Conservation (phyloP, 163 green algal genomes). For the Chlamydomonas reinhardtii region DNA sequence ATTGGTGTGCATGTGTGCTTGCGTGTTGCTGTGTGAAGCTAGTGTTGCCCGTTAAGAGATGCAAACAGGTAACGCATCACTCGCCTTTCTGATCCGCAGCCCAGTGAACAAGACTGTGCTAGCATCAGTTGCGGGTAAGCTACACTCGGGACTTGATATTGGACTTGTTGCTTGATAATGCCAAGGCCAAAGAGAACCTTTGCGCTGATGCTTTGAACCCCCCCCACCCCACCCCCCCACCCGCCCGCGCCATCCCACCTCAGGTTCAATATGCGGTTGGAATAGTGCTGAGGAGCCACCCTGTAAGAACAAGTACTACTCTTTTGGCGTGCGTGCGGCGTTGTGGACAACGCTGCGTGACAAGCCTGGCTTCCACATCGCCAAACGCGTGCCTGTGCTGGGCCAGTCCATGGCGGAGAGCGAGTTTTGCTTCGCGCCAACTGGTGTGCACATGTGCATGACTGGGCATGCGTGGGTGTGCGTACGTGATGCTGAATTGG, state of each 20-base stretch:
- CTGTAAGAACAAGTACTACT: slow-evolving; percentile 35
- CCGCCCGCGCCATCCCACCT: background rate
- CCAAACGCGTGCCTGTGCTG: slow-evolving; percentile 26
- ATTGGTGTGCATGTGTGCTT: too few species aligned
- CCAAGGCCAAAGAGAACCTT: too few species aligned
- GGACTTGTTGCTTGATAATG: too few species aligned
- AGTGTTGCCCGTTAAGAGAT: too few species aligned
- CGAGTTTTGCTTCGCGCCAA: slow-evolving; percentile 49
- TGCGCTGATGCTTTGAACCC: background rate
- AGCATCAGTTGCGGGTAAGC: slow-evolving; percentile 26
- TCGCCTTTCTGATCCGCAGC: background rate
- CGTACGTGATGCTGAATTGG: too few species aligned
- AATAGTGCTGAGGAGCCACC: slow-evolving; percentile 37
- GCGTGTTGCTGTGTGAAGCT: too few species aligned
- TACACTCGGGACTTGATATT: too few species aligned
- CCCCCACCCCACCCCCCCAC: background rate
- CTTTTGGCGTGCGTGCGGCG: slow-evolving; percentile 22
- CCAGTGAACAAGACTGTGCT: slow-evolving; percentile 12
- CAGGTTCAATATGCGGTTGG: slow-evolving; percentile 21
- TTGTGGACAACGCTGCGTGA: slow-evolving; percentile 28
- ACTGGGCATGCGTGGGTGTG: background rate
- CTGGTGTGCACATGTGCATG: background rate
- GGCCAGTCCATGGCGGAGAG: slow-evolving; percentile 32
- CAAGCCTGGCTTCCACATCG: slow-evolving; percentile 39
- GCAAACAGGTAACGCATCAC: too few species aligned